Base-by-base conservation (phyloP, 2,329 filamentous ascomycete genomes). In the Colletotrichum lini region DNA sequence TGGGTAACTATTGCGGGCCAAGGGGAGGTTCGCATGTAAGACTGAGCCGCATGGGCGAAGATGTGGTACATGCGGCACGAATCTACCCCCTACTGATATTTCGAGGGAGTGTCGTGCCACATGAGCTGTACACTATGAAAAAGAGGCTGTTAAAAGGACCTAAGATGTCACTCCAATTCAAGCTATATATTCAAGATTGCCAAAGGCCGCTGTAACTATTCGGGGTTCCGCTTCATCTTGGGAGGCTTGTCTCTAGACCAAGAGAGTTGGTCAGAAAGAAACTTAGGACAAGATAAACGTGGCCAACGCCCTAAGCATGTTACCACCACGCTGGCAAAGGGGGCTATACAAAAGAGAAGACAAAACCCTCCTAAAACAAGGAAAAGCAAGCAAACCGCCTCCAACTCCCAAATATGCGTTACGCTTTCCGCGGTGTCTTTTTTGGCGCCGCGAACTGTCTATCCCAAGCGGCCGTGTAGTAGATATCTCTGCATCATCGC, bases 401-500 rank as follows among this genome's bases (percentile, higher is more conserved):
- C 18, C 53, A 59, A 71, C 68, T 71, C 68, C 68, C 15, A 45
- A 47, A 13, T 53, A 72, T 72, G 65, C 40, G 23, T 47, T 40
- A 56, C 49, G 50, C 58, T 44, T 63, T 53, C 42, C 69, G 42
- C 42, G 53, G 65, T 47, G 44, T 44, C 10, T 23, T 30, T 23
- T 42, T 9, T 18, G 23, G 40, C 52, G 52, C 50, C 47, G 69
- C 53, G 3, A 15, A 42, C 30, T 52, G 52, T 69, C 53, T 69
- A 68, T 69, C 58, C 53, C 45, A 18, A 58, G 44, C 58, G 65
- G 65, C 65, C 69, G 65, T 72, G 40, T 53, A 64, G 38, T 38
- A 21, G 5, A 42, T 44, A n/a, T 30, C 35, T 40, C 53, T 59
- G 45, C 26, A 47, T 58, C 40, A 64, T 49, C 53, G 23, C 16